Evolutionary conservation across 805 yeast genomes (phyloP).

Genomic region (Saccharomycopsis javanensis): DNA sequence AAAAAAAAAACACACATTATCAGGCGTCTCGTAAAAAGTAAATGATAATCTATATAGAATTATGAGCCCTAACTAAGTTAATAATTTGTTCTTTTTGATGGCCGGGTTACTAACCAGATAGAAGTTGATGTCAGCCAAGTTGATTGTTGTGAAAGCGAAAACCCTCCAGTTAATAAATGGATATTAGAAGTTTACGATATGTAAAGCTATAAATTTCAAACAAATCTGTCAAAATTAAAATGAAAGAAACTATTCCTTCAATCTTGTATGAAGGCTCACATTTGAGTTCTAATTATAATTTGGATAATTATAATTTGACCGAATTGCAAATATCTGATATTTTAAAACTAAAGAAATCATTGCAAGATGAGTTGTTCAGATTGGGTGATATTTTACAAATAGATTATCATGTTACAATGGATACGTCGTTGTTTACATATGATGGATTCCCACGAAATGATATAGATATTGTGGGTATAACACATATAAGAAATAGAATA

Average conservation of each 20-base stretch:
- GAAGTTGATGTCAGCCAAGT: too few relatives aligned
- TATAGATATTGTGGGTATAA: slow-evolving; percentile 63
- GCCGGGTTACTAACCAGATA: background rate
- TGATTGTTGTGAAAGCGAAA: too few relatives aligned
- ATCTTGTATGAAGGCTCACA: background rate
- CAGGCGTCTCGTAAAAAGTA: background rate
- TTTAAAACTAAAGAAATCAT: slow-evolving; percentile 25
- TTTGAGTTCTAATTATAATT: slow-evolving; percentile 1
- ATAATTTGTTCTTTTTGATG: background rate
- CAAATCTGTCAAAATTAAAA: too few relatives aligned
- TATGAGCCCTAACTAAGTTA: too few relatives aligned
- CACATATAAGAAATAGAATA: slow-evolving; percentile 53
- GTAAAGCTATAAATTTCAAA: too few relatives aligned
- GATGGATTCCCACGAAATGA: slow-evolving; percentile 88
- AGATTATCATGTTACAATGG: slow-evolving; percentile 47
- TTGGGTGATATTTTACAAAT: slow-evolving; percentile 34
- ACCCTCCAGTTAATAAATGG: too few relatives aligned
- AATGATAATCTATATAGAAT: too few relatives aligned
- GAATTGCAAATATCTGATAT: slow-evolving; percentile 22
- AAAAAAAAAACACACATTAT: background rate
- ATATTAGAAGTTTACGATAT: too few relatives aligned
- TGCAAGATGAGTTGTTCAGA: slow-evolving; percentile 28
- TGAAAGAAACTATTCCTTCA: background rate
- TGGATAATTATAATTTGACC: slow-evolving; percentile 7
- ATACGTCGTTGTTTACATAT: slow-evolving; percentile 47